Evolutionary conservation across 2,329 filamentous ascomycete species (phyloP).

Genomic region (Stromatinia cepivora): DNA sequence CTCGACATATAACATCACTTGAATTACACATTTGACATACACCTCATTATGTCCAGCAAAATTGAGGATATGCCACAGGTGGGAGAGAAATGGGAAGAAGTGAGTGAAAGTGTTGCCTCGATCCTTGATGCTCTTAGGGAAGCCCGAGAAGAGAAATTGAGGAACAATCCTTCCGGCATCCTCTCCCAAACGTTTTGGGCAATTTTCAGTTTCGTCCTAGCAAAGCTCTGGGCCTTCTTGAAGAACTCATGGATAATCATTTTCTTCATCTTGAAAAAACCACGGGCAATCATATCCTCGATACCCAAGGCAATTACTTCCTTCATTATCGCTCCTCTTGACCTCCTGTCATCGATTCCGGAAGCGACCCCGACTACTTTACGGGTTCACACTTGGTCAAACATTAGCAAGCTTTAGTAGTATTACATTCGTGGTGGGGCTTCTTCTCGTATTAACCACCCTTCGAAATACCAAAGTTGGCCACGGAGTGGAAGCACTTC

Average conservation of each 20-base stretch:
- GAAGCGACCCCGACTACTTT: neutral
- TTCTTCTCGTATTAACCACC: neutral
- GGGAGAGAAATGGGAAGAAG: neutral
- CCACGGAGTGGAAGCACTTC: neutral
- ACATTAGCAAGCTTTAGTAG: neutral
- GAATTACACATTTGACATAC: neutral
- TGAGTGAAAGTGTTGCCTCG: neutral
- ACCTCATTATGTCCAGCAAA: neutral
- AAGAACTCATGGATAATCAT: rapidly evolving
- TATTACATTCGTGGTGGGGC: rapidly evolving
- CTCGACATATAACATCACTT: neutral
- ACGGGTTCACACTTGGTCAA: neutral
- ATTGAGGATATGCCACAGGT: neutral
- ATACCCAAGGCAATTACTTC: neutral
- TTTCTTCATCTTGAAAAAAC: neutral
- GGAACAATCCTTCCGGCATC: neutral
- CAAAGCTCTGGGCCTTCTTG: neutral
- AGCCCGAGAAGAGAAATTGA: neutral
- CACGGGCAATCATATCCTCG: neutral
- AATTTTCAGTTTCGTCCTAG: neutral
- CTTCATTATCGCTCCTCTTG: neutral
- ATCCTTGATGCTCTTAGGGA: neutral
- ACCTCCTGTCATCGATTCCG: neutral
- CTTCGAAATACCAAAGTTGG: neutral
- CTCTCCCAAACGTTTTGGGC: rapidly evolving